Conservation (phyloP, 306 rosid genomes). For the Astragalus membranaceus region DNA sequence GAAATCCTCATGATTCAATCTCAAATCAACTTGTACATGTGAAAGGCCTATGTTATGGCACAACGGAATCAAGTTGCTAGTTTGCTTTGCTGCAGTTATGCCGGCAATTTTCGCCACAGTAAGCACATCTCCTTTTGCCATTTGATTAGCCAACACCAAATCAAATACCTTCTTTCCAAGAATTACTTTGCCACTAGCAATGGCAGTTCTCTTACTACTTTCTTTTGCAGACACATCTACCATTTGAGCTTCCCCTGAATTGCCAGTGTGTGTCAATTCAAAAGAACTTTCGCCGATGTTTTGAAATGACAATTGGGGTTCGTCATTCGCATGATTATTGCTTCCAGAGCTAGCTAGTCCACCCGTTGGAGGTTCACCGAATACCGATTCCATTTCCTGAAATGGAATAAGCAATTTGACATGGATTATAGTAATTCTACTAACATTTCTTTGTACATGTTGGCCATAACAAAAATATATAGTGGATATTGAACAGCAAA, state of each 20-base stretch:
- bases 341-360: constrained; percentile 39
- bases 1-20: constrained; percentile 45
- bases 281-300: constrained; percentile 19
- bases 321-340: constrained; percentile 17
- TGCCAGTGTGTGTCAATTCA: constrained; percentile 58
- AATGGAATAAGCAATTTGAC: not conserved
- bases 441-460: not conserved
- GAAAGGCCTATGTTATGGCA: constrained; percentile 69
- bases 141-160: constrained; percentile 51
- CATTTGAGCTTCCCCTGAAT: constrained; percentile 83
- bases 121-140: constrained; percentile 87
- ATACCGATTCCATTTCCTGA: constrained; percentile 83
- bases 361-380: constrained; percentile 52
- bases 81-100: constrained; percentile 80
- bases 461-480: not conserved
- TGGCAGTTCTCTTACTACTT: constrained; percentile 61
- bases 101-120: constrained; percentile 86
- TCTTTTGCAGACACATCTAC: constrained; percentile 84
- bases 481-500: not conserved
- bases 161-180: constrained; percentile 87
- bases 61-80: constrained; percentile 74
- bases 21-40: constrained; percentile 62
- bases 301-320: constrained; percentile 21
- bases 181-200: constrained; percentile 68
- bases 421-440: not conserved